Evolutionary conservation across 164 flowering plant species (phyloP), one percentile per base, ranked within the genome.

Genomic region (Warburgia ugandensis): DNA sequence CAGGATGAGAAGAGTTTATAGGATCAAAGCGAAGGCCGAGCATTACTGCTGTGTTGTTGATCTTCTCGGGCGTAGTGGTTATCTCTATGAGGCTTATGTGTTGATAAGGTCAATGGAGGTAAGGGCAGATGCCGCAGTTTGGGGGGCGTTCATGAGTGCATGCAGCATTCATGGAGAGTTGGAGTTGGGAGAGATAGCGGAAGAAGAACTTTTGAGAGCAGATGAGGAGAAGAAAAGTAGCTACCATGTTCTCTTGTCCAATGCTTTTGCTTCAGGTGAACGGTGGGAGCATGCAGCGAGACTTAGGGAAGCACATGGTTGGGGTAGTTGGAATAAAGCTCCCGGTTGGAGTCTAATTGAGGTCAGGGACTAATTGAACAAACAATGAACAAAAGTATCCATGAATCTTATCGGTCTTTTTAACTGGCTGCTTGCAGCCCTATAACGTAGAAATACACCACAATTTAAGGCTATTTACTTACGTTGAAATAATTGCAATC

Each of bases 31-130:
- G 13, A 11, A 12, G 8, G 8, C 20, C 20, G 36, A 44, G 38
- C 63, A 60, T 37, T 60, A 36, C 22, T 52, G 56, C 14, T 60
- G 63, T 45, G 17, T 52, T 12, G 63, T 60, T 27, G 63, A 60
- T 45, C 56, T 60, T 44, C 63, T 60, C 5, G 63, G 52, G 5
- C 63, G 63, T 27, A 38, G 23, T 1, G 52, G 63, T 17, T 28
- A 29, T 30, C 32, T 52, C 14, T 60, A 52, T 17, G 63, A 60
- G 55, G 63, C 58, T 2, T 60, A 52, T 45, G 14, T 44, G 27
- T 43, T 60, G 58, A 52, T 60, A 33, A 51, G 56, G 22, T 46
- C 51, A 19, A 38, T 48, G 54, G 11, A 29, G n/a, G 47, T 30
- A 6, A 20, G 16, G 17, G 27, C 42, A 8, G 59, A 55, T 39